Base-by-base conservation (phyloP, 331 rosid species). In the Pyrus hybrid region DNA sequence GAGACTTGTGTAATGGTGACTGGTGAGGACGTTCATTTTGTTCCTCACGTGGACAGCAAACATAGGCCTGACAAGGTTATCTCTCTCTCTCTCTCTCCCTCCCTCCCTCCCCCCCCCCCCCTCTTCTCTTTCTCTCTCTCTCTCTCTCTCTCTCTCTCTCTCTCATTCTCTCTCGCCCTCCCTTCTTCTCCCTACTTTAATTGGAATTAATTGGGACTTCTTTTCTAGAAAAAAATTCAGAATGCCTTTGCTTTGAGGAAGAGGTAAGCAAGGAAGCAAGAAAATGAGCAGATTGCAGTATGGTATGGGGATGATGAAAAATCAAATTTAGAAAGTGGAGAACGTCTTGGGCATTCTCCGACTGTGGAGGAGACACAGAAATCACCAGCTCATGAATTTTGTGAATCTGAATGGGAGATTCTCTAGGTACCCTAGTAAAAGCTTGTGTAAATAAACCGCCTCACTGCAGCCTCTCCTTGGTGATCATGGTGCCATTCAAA, bases 371-470 rank as follows among this genome's bases (percentile, higher is more conserved):
- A 83, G 60, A 33, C 30, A 17, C 81, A 77, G 70, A 75, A 84
- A 64, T 61, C 51, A 47, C 47, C 37, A 30, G 75, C 61, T 51
- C 45, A 76, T 61, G 87, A 72, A 75, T 32, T 74, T 56, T 76
- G 80, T 45, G 97, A 89, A 82, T 67, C 80, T 17, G 98, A 90
- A 30, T 93, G 98, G 98, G 97, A 91, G 86, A 83, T 93, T 83
- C 90, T 93, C 66, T 88, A 85, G 85, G 57, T 41, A 20, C 43
- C 58, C 41, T 54, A 7, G 67, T 78, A 73, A 26, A 63, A 63
- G 37, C 43, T 29, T 63, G 28, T 80, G 88, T 83, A 78, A 32
- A 74, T 84, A 69, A 82, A 76, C 73, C 26, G 26, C 71, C 41
- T 26, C 61, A 23, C 61, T 29, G 30, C 67, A 75, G 65, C 83